Conservation (phyloP, 2,329 filamentous ascomycete species). For the Pezicula carpinea region DNA sequence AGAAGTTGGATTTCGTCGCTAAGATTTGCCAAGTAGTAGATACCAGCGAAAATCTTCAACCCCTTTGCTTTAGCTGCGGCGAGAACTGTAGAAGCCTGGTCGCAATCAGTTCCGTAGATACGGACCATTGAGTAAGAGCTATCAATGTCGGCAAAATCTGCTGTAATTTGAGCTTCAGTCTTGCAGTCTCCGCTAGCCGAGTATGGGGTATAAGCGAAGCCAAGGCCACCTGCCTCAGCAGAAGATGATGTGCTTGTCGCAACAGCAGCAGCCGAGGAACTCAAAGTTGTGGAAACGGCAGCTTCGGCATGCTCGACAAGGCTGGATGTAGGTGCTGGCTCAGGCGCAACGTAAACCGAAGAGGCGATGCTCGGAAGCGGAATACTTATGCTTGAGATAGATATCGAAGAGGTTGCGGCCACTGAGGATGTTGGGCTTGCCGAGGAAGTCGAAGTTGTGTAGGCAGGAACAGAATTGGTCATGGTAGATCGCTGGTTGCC, state of each 20-base stretch:
- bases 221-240: constrained; percentile 28
- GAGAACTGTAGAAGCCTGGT: constrained; percentile 62
- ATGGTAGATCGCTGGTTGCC: constrained; percentile 46
- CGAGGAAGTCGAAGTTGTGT: constrained; percentile 13
- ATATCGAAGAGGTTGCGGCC: constrained; percentile 2
- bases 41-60: constrained; percentile 69
- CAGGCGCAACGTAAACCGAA: constrained; percentile 1
- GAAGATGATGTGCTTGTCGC: not conserved
- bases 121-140: constrained; percentile 60
- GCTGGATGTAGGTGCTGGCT: not conserved
- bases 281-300: constrained; percentile 2
- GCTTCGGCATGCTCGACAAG: not conserved
- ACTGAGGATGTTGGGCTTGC: constrained; percentile 2
- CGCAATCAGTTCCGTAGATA: constrained; percentile 76
- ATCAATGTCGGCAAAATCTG: constrained; percentile 55
- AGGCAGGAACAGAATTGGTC: constrained; percentile 15
- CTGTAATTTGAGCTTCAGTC: constrained; percentile 52
- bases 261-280: not conserved
- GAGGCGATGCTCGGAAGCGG: not conserved
- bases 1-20: constrained; percentile 55
- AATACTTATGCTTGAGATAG: not conserved
- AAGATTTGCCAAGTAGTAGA: constrained; percentile 60
- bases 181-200: constrained; percentile 60
- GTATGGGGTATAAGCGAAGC: constrained; percentile 57
- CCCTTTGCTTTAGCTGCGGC: constrained; percentile 57